Evolutionary conservation across 257 asterid genomes (phyloP).

Genomic region (Echium plantagineum): DNA sequence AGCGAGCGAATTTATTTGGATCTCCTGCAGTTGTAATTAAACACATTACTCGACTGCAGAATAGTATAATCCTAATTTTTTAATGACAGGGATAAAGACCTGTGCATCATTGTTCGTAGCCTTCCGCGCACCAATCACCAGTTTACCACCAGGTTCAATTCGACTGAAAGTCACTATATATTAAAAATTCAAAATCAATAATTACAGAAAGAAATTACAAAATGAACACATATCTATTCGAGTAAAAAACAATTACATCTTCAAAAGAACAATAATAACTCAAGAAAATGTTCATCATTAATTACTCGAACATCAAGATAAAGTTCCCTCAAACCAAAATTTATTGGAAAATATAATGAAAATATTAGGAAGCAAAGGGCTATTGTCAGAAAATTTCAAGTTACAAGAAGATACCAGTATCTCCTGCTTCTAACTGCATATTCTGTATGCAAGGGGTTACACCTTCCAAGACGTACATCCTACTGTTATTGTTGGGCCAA

Average conservation of each 20-base stretch:
- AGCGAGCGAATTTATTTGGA: constrained; percentile 26
- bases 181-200: background rate
- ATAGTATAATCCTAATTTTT: background rate
- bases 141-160: constrained; percentile 81
- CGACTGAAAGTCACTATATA: constrained; percentile 75
- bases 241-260: no score
- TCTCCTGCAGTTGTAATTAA: constrained; percentile 38
- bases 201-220: no score
- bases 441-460: constrained; percentile 99
- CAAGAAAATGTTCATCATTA: no score
- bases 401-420: constrained; percentile 53
- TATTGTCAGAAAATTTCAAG: constrained; percentile 2
- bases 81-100: constrained; percentile 31
- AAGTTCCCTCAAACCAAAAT: no score
- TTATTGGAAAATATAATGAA: no score
- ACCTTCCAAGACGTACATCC: constrained; percentile 98
- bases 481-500: constrained; percentile 98
- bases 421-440: constrained; percentile 97
- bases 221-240: no score
- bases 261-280: no score
- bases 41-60: constrained; percentile 6
- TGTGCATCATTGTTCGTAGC: constrained; percentile 46
- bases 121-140: constrained; percentile 92
- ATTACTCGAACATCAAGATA: no score
- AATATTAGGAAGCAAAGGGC: background rate